Percentiles rank a stretch among this genome's conserved stretches.
phyloP scores from a whole-genome alignment of 2,329 filamentous ascomycete species.

The Sclerotinia sclerotiorum region DNA sequence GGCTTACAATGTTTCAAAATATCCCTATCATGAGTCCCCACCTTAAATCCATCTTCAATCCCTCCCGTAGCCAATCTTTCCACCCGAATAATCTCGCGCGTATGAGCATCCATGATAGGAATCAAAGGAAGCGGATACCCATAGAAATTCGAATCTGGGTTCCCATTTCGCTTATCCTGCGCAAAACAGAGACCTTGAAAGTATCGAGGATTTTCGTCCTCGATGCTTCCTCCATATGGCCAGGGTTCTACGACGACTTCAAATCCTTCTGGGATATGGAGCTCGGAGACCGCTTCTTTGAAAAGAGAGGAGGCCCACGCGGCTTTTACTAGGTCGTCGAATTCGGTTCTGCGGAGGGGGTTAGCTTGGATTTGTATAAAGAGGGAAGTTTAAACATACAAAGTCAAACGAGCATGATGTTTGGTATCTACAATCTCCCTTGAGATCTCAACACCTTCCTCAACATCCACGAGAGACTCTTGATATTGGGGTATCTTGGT shows the following conservation, averaged over 20 bases:
- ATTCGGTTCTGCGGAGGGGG: background rate
- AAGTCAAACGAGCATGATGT: constrained; percentile 50
- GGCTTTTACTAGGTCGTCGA: constrained; percentile 7
- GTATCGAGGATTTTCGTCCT: constrained; percentile 49
- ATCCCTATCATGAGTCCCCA: constrained; percentile 46
- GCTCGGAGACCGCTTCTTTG: constrained; percentile 35
- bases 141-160: constrained; percentile 47
- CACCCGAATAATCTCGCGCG: constrained; percentile 48
- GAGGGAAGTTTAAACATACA: constrained; percentile 41
- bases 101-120: constrained; percentile 50
- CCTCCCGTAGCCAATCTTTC: constrained; percentile 47
- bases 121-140: constrained; percentile 51
- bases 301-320: background rate
- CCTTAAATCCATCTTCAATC: constrained; percentile 44
- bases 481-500: constrained; percentile 54
- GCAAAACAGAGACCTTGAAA: constrained; percentile 57
- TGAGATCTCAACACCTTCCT: constrained; percentile 44
- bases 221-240: constrained; percentile 51
- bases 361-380: background rate
- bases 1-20: constrained; percentile 45
- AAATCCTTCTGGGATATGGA: constrained; percentile 53
- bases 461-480: constrained; percentile 53
- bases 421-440: constrained; percentile 49
- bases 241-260: constrained; percentile 54
- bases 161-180: constrained; percentile 41